Base-by-base conservation (phyloP, 768 basidiomycete genomes). In the Harrya chromipes region DNA sequence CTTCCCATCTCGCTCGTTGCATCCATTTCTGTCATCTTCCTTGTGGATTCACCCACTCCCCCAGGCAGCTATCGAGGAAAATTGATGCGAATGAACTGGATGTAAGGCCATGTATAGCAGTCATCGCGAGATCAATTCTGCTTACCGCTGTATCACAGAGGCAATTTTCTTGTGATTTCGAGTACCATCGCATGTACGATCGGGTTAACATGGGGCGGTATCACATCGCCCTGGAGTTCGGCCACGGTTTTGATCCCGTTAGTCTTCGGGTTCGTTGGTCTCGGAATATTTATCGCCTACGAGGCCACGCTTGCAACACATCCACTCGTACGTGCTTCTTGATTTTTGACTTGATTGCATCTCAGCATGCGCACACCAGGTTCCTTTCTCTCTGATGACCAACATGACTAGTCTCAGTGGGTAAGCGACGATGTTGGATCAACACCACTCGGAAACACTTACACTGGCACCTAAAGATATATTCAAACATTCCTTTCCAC, bases 141-240 rank as follows among this genome's bases (percentile, higher is more conserved):
- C 37, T 53, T 12, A 31, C 23, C 16, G 4, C 8, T 13, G 12
- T 38, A 35, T 34, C 21, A 6, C 42, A 74, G 77, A 13, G 78
- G 77, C 21, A 78, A 76, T 47, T 34, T 70, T 2, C 47, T 78
- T 9, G 57, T 79, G 13, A 68, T 77, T 21, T 57, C 64, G 0
- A 63, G 69, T 7, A 68, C 75, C 2, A 60, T 62, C 7, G 52
- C 66, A 5, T 56, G 51, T n/a, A 70, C 74, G 29, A 62, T 79
- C 12, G 29, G 29, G 29, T 29, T 29, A 11, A 79, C 75, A 1
- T 79, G 74, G 73, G 80, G 72, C 14, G 79, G 81, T 1, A 61
- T 71, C 21, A 54, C 58, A 0, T 75, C 70, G 48, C 43, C 72
- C 0, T 82, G 80, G 80, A 50, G 47, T 4, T 73, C 72, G 0